Evolutionary conservation across 2,329 filamentous ascomycete species (phyloP), one percentile per base, ranked within the genome.

Genomic region (Fusarium marasasianum): DNA sequence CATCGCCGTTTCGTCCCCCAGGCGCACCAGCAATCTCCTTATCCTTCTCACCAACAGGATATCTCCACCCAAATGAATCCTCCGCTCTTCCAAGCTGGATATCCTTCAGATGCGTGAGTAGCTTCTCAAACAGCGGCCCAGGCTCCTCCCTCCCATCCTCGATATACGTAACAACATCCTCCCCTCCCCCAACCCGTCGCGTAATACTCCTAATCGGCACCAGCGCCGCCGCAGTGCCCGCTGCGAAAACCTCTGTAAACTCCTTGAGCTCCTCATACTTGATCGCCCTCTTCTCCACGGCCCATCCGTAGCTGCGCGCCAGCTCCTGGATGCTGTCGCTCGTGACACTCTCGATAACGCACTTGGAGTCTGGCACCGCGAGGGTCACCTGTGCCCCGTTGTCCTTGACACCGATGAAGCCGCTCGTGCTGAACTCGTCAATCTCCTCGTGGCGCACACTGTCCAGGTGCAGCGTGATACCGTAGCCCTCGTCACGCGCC

Each of bases 401-500:
- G 63, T 88, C 87, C 75, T 89, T 87, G 11, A 94, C 92, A 8
- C 95, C 96, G 73, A 98, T 93, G 82, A 99, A 98, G 2, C 94
- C 96, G 72, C 92, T 95, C 1, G 96, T 98, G 76, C 93, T 96
- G 81, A 98, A 99, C 87, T 99, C 96, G 79, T 99, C 96, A 71
- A 99, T 90, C 81, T 97, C 94, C 68, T 90, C 92, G 77, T 95
- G 90, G 15, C 90, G 93, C 79, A 91, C 91, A 81, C 93, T 96
- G 84, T 98, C 96, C 62, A 98, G 86, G 82, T 98, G 96, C 79
- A 98, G 87, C 5, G 96, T 98, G 79, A 98, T 98, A n/a, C 94
- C 95, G 80, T 90, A 98, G 38, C 96, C 96, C 68, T 94, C 89
- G 24, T 87, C 85, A 66, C 92, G 87, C 2, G 96, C 96, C 79